These are phyloP conservation scores for Colletotrichum higginsianum DNA, from an alignment of 2,329 filamentous ascomycete species.

Conservation along the genomic window DNA sequence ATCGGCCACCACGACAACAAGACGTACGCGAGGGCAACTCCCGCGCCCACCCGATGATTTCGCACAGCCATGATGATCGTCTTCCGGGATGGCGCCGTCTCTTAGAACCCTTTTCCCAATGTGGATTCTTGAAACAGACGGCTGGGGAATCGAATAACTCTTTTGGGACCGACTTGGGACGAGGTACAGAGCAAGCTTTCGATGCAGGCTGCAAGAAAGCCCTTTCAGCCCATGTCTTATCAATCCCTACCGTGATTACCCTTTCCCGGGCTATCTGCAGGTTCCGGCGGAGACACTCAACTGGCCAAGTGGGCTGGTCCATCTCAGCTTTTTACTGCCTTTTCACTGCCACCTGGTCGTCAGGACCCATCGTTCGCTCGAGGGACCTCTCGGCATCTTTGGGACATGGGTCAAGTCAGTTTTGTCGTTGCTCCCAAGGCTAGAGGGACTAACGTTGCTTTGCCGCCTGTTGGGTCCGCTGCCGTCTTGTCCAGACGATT, in stretches of 20 bases:
- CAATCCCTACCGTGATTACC: background rate
- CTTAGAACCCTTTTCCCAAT: constrained; percentile 29
- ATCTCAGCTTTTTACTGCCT: constrained; percentile 3
- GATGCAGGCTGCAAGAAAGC: constrained; percentile 31
- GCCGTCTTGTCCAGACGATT: constrained; percentile 8
- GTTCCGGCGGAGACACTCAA: background rate
- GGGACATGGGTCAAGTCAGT: background rate
- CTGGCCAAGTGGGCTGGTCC: background rate
- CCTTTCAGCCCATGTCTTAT: constrained; percentile 24
- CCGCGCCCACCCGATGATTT: constrained; percentile 8
- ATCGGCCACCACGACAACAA: background rate
- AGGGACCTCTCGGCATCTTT: background rate
- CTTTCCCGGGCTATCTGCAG: constrained; percentile 7
- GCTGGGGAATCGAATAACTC: constrained; percentile 8
- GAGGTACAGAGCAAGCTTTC: constrained; percentile 28
- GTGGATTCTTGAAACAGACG: constrained; percentile 33
- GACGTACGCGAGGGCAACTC: background rate
- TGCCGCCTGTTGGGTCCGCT: constrained; percentile 8
- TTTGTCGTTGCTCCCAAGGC: background rate
- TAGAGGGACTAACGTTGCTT: constrained; percentile 4
- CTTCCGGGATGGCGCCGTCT: constrained; percentile 37
- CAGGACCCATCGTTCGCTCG: background rate
- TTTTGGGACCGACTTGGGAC: constrained; percentile 27
- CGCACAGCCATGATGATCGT: constrained; percentile 36
- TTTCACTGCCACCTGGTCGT: background rate